These are phyloP conservation scores for Neopestalotiopsis clavispora DNA, from an alignment of 2,329 filamentous ascomycete species.

Conservation along the genomic window DNA sequence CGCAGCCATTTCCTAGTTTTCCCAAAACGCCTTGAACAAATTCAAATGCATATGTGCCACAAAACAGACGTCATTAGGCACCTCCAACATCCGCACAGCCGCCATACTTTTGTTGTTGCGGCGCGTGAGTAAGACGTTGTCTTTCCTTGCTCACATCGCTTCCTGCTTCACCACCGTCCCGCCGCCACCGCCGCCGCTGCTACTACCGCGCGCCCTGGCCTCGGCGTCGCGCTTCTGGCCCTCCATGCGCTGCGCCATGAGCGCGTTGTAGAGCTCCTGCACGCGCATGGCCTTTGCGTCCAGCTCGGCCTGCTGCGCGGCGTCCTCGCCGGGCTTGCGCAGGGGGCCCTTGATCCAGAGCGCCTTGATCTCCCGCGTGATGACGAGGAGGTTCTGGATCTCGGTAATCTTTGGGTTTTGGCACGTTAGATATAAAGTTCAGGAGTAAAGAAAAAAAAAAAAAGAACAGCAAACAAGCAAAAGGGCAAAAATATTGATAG, in stretches of 20 bases:
- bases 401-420: slow-evolving; percentile 39
- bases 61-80: neutral
- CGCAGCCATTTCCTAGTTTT: neutral
- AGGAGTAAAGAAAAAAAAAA: too few species aligned
- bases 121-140: neutral
- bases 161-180: neutral
- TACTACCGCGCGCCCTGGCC: neutral
- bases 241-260: slow-evolving; percentile 29
- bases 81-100: neutral
- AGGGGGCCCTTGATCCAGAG: slow-evolving; percentile 56
- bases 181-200: too few species aligned
- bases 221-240: slow-evolving; percentile 1
- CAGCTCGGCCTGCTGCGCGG: slow-evolving; percentile 25
- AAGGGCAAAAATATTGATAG: neutral
- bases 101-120: too few species aligned
- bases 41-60: neutral
- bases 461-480: neutral
- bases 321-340: slow-evolving; percentile 47
- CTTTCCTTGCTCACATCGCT: neutral
- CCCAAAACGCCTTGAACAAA: neutral
- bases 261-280: slow-evolving; percentile 36
- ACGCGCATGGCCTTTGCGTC: slow-evolving; percentile 40
- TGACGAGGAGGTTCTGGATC: slow-evolving; percentile 48
- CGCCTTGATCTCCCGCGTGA: slow-evolving; percentile 54
- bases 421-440: neutral